A percentile compares a stretch with the other conserved stretches of the same genome.
phyloP scores from a whole-genome alignment of 805 yeast genomes.

The Candida sakaeoensis region DNA sequence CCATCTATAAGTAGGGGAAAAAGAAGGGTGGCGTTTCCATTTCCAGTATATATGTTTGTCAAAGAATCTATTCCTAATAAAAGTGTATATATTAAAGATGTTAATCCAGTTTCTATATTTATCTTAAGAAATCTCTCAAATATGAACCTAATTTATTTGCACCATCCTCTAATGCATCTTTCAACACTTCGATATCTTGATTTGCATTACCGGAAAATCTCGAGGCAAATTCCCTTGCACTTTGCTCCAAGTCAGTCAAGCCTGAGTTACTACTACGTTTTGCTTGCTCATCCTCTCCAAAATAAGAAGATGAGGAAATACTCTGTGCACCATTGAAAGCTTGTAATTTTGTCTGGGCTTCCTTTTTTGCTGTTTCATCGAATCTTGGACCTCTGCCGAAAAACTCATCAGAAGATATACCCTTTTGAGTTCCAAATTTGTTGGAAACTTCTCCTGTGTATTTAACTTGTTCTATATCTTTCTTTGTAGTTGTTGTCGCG shows the following conservation, averaged over 20 bases:
- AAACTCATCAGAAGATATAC: conserved; percentile 91
- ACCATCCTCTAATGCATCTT: conserved; percentile 90
- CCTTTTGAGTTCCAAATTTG: conserved; percentile 87
- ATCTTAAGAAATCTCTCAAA: conserved; percentile 77
- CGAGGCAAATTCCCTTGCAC: conserved; percentile 61
- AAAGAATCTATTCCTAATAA: too few species aligned
- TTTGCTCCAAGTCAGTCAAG: conserved; percentile 48
- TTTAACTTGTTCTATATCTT: conserved; percentile 51
- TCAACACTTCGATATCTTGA: conserved; percentile 84
- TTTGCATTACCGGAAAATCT: conserved; percentile 72
- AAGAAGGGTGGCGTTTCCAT: too few species aligned
- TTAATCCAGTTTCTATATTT: too few species aligned
- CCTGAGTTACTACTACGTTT: conserved; percentile 13
- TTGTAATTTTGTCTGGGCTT: conserved; percentile 79
- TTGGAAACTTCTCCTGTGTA: conserved; percentile 72
- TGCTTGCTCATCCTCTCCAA: conserved; percentile 74
- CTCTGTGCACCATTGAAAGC: conserved; percentile 82
- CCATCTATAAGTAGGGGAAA: too few species aligned
- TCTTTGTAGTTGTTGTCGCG: conserved; percentile 21
- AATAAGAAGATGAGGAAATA: conserved; percentile 88
- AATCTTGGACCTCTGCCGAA: conserved; percentile 82
- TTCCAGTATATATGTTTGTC: too few species aligned
- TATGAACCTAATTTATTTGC: conserved; percentile 84
- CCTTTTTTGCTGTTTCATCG: conserved; percentile 73
- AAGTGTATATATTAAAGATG: not conserved